Evolutionary conservation across 2,329 filamentous ascomycete species (phyloP), one percentile per base, ranked within the genome.

Genomic region (Mycogone perniciosa): DNA sequence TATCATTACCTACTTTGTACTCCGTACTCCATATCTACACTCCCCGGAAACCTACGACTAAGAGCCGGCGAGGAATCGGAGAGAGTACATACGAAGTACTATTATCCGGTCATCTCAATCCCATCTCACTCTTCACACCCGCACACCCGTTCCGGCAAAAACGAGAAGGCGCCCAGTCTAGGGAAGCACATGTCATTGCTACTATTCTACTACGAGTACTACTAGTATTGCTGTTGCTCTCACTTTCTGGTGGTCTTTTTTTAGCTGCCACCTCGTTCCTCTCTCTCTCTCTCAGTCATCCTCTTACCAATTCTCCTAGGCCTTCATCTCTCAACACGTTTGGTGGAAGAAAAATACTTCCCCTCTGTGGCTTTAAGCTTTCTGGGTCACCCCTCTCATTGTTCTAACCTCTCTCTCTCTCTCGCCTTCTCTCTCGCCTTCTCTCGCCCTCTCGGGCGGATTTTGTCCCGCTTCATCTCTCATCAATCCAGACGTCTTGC

Each of bases 161-260:
- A 53, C 38, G 51, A 47, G 46, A 38, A 42, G 20, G 20, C 20
- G 46, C 46, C 51, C 45, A 44, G 51, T 53, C 51, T 47, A 43
- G 51, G 51, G 51, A 53, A 53, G 51, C 51, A 53, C 51, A 53
- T 53, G 48, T 51, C 51, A 53, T 46, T 31, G 31, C 44, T 31
- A 31, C n/a, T 48, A 13, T 44, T 51, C 49, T 37, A 40, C 48
- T 50, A 26, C 27, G 41, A 40, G 35, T 34, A 34, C 26, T 27
- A 20, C 20, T 20, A 20, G 20, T 20, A 20, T 20, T 20, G 20
- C 20, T 20, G 20, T 20, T 20, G 20, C 20, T 20, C 20, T 20
- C 20, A 20, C 20, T 20, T 20, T 20, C 20, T 20, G 20, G 20
- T 38, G 35, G 35, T 29, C 31, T 31, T 44, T 30, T 37, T 46